These are phyloP conservation scores for Euphorbia lathyris DNA, from an alignment of 345 rosid species.

Conservation along the genomic window DNA sequence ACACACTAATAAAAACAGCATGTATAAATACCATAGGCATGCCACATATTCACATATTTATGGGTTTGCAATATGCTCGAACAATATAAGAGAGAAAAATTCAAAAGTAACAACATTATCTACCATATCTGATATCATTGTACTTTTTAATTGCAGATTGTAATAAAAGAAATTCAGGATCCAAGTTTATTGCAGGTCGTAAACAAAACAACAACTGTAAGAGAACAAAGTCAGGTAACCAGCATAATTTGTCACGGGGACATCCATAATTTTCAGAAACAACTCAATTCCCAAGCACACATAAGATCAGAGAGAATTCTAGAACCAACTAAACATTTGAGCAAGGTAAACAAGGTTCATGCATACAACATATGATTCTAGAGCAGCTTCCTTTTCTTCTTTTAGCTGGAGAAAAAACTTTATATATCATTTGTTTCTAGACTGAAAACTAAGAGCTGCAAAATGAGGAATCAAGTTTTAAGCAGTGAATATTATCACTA, in stretches of 20 bases:
- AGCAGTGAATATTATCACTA: no score
- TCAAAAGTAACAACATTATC: neutral
- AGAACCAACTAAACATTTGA: neutral
- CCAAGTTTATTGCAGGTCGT: neutral
- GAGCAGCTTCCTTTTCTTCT: neutral
- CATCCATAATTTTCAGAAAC: neutral
- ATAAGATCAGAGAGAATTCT: neutral
- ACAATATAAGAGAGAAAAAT: neutral
- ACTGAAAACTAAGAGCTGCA: no score
- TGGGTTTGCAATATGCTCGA: neutral
- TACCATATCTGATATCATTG: neutral
- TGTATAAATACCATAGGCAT: neutral
- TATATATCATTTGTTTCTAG: no score
- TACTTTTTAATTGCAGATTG: neutral
- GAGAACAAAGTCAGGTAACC: neutral
- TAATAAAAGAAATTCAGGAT: neutral
- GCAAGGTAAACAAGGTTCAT: neutral
- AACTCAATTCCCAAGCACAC: neutral
- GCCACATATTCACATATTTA: neutral
- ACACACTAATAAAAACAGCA: neutral
- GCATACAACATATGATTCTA: neutral
- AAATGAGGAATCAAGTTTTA: no score
- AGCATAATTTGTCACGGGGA: neutral
- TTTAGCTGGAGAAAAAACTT: neutral
- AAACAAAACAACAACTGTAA: neutral